Evolutionary conservation across 177 flowering plant species (phyloP), one percentile per base, ranked within the genome.

Genomic region (Vitis hybrid): DNA sequence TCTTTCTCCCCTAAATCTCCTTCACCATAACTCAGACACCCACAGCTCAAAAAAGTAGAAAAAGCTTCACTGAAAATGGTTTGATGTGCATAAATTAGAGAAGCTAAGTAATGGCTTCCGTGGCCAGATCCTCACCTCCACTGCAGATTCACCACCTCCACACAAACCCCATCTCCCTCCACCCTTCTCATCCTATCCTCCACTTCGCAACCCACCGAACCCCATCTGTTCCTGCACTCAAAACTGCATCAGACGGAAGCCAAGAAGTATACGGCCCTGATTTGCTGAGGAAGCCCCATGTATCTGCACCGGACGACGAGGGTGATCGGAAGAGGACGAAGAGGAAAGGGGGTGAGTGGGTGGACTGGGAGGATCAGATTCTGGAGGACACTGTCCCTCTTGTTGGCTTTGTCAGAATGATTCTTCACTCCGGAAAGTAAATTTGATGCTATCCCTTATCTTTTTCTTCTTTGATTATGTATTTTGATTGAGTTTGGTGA

Each of bases 321-420:
- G 48, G 48, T 39, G 48, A 39, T 39, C 58, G 21, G 69, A 51
- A 56, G 65, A 22, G 26, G 64, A 39, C 7, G 10, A 39, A 39
- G 85, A 73, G 1, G 85, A 79, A 49, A 88, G 79, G 6, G 80
- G 48, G 48, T 39, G 48, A 72, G 52, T 82, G 83, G 91, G 81
- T 86, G 49, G 94, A 91, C 77, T 93, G 98, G 98, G 98, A 95
- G 71, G 90, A 95, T 70, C 80, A 77, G 86, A 95, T 95, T 80
- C 83, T 93, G 82, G 88, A 87, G 76, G 99, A 91, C 51, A 95
- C 99, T 2, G 97, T 93, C 9, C 99, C 99, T 14, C 88, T 95
- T 49, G 99, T 93, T 70, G 92, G 93, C 13, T 85, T 93, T 68
- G 96, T 88, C 26, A 83, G 92, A 77, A 93, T 85, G 94, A 76